Conservation (phyloP, 495 filamentous ascomycete species). For the Cercophora sp. region DNA sequence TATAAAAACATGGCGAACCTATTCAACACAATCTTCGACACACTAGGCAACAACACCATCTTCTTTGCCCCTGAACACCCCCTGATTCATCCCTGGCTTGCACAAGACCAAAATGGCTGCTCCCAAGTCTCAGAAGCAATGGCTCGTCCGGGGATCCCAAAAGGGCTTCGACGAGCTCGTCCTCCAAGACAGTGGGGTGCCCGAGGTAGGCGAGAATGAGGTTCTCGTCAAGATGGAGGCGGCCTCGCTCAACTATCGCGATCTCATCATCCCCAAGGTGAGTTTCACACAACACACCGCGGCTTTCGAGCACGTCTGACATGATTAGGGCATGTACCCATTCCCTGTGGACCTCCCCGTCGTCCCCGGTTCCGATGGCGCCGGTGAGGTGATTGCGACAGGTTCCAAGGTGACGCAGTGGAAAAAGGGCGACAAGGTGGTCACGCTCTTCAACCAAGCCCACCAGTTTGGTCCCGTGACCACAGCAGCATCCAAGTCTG, state of each 20-base stretch:
- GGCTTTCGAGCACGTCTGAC: neutral
- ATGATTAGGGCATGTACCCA: slow-evolving; percentile 58
- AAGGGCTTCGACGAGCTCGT: slow-evolving; percentile 60
- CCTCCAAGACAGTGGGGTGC: slow-evolving; percentile 49
- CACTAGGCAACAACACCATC: too few species aligned
- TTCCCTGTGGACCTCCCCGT: slow-evolving; percentile 57
- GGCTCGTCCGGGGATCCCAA: slow-evolving; percentile 52
- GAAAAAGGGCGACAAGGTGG: slow-evolving; percentile 67
- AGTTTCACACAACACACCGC: neutral
- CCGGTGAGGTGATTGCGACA: slow-evolving; percentile 66
- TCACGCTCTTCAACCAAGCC: slow-evolving; percentile 75
- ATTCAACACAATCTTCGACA: too few species aligned
- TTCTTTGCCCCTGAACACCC: too few species aligned
- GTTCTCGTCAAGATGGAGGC: slow-evolving; percentile 73
- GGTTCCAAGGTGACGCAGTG: slow-evolving; percentile 65
- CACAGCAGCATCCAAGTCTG: slow-evolving; percentile 39
- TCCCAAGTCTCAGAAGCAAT: slow-evolving; percentile 58
- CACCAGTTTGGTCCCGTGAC: slow-evolving; percentile 62
- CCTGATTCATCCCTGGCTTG: too few species aligned
- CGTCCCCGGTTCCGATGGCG: slow-evolving; percentile 72
- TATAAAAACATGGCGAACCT: too few species aligned
- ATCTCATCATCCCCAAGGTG: slow-evolving; percentile 70
- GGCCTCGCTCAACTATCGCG: slow-evolving; percentile 79
- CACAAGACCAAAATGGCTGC: slow-evolving; percentile 23
- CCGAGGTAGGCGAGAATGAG: slow-evolving; percentile 62